Percentiles rank a stretch among this genome's conserved stretches.
Evolutionary conservation across 495 filamentous ascomycete genomes (phyloP).

Genomic region (Talaromyces trachyspermus): DNA sequence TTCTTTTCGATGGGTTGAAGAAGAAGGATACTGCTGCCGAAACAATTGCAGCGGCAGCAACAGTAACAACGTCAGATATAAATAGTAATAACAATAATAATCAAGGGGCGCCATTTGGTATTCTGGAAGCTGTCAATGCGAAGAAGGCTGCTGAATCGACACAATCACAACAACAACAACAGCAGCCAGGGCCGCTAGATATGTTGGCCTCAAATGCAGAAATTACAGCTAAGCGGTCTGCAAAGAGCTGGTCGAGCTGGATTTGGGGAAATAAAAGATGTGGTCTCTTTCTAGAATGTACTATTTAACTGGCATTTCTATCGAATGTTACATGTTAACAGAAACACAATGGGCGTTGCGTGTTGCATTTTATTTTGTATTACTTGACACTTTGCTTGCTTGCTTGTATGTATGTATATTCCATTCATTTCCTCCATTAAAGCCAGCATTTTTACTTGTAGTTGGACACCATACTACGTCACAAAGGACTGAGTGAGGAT

Average conservation of each 20-base stretch:
- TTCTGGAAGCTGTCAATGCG: constrained; percentile 35
- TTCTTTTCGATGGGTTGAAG: constrained; percentile 41
- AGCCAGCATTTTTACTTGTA: too few species aligned
- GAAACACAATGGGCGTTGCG: too few species aligned
- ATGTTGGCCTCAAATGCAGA: constrained; percentile 36
- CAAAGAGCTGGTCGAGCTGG: constrained; percentile 39
- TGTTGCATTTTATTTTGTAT: too few species aligned
- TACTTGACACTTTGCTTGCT: too few species aligned
- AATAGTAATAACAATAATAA: constrained; percentile 12
- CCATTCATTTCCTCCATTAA: too few species aligned
- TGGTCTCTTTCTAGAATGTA: neutral
- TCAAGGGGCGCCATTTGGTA: constrained; percentile 7
- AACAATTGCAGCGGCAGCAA: constrained; percentile 11
- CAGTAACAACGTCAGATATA: constrained; percentile 3
- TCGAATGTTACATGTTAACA: too few species aligned
- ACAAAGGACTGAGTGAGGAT: too few species aligned
- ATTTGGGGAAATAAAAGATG: constrained; percentile 27
- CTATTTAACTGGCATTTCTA: neutral
- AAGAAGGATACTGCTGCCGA: constrained; percentile 33
- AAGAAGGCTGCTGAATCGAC: constrained; percentile 18
- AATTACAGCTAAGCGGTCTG: constrained; percentile 28
- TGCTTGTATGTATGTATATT: too few species aligned
- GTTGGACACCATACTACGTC: too few species aligned
- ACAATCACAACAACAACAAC: constrained; percentile 8
- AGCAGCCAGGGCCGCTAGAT: constrained; percentile 31